Evolutionary conservation across 805 yeast species (phyloP).

Genomic region (Candida glaebosa): DNA sequence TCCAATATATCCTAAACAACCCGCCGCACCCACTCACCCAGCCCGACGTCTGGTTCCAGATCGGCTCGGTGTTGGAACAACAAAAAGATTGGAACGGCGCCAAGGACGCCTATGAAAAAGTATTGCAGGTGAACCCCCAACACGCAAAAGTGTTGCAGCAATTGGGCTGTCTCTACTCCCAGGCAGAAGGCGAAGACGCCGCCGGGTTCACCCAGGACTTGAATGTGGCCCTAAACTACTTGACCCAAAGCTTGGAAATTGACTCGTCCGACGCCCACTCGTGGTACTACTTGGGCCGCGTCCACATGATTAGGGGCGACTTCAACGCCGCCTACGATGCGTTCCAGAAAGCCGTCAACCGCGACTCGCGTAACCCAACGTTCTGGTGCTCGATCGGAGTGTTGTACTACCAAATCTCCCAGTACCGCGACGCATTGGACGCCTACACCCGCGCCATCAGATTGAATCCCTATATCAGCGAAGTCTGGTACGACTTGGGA

Average conservation of each 20-base stretch:
- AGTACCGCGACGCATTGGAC: conserved; percentile 93
- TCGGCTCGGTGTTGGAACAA: conserved; percentile 93
- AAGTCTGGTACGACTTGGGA: conserved; percentile 98
- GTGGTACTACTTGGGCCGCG: conserved; percentile 96
- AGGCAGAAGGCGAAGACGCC: conserved; percentile 31
- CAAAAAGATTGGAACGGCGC: conserved; percentile 91
- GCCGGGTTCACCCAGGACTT: conserved; percentile 72
- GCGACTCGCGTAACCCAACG: conserved; percentile 95
- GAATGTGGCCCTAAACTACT: conserved; percentile 74
- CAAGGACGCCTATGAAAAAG: conserved; percentile 92
- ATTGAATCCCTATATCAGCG: conserved; percentile 91
- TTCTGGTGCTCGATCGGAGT: conserved; percentile 98
- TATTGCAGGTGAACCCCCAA: conserved; percentile 81
- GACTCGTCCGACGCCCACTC: conserved; percentile 92
- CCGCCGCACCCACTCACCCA: conserved; percentile 97
- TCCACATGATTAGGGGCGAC: conserved; percentile 94
- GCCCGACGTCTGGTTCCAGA: conserved; percentile 98
- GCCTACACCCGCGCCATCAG: conserved; percentile 97
- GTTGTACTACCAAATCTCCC: conserved; percentile 91
- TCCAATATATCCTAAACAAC: conserved; percentile 81
- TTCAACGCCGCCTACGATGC: conserved; percentile 97
- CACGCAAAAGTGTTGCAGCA: conserved; percentile 97
- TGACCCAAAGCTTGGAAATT: conserved; percentile 83
- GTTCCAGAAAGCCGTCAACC: conserved; percentile 96
- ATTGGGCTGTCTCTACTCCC: conserved; percentile 90